A percentile compares a stretch with the other conserved stretches of the same genome.
These are phyloP conservation scores for Colletotrichum kahawae DNA, from an alignment of 2,329 filamentous ascomycete species.

Conservation along the genomic window DNA sequence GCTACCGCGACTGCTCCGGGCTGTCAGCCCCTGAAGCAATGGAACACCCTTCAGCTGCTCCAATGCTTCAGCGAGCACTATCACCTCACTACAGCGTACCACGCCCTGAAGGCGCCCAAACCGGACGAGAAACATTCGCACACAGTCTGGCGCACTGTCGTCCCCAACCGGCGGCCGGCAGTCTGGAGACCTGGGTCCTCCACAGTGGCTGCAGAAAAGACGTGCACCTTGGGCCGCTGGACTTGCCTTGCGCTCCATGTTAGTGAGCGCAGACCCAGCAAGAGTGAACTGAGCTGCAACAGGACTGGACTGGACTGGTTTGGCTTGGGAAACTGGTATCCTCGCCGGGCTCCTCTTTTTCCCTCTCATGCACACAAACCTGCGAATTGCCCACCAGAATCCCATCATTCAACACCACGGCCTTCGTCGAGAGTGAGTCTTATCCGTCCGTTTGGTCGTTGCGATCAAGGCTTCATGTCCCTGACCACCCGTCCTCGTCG, in stretches of 20 bases:
- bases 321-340: conserved; percentile 27
- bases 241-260: neutral
- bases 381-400: conserved; percentile 38
- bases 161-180: neutral
- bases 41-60: neutral
- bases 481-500: conserved; percentile 20
- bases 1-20: neutral
- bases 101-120: neutral
- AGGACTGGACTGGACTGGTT: neutral
- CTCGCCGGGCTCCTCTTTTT: conserved; percentile 49
- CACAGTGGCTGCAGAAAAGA: neutral
- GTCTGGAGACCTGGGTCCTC: neutral
- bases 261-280: conserved; percentile 3
- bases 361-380: conserved; percentile 43
- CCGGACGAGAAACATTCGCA: neutral
- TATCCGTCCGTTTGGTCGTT: conserved; percentile 35
- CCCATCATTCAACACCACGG: conserved; percentile 35
- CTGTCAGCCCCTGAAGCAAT: neutral
- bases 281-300: neutral
- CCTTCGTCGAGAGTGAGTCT: conserved; percentile 42
- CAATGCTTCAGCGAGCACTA: neutral
- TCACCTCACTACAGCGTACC: neutral
- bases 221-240: neutral
- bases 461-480: conserved; percentile 38
- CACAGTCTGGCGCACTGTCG: conserved; percentile 16